Percentiles rank a stretch among this genome's conserved stretches.
Evolutionary conservation across 208 protist species (phyloP).

Genomic region (Leishmania amazonensis): DNA sequence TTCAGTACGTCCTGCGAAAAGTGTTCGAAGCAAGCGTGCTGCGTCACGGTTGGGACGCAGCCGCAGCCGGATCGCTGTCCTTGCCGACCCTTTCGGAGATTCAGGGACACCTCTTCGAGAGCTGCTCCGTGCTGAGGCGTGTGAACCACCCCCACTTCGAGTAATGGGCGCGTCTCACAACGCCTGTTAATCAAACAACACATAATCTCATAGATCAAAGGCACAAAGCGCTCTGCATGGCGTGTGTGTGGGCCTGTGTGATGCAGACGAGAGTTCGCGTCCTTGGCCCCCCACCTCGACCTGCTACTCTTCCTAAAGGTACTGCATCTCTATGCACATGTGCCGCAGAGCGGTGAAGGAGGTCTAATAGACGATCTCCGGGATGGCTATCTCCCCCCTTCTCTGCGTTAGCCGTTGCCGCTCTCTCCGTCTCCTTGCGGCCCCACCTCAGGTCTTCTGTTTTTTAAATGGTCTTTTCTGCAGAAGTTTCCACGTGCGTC

Average conservation of each 20-base stretch:
- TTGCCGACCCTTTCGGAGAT: slow-evolving; percentile 9
- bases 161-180: background rate
- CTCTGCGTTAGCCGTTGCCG: background rate
- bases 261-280: background rate
- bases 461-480: background rate
- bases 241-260: background rate
- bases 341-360: background rate
- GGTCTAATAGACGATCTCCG: background rate
- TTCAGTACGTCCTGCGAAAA: slow-evolving; percentile 62
- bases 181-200: background rate
- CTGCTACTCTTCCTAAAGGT: slow-evolving; percentile 5
- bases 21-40: slow-evolving; percentile 50
- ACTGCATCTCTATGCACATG: slow-evolving; percentile 2
- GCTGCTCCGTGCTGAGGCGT: slow-evolving; percentile 8
- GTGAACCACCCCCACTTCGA: background rate
- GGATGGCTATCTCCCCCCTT: background rate
- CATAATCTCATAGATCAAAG: background rate
- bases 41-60: slow-evolving; percentile 7
- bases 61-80: background rate
- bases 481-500: background rate
- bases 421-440: background rate
- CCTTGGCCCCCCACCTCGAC: background rate
- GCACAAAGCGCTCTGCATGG: background rate
- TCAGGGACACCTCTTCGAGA: slow-evolving; percentile 21
- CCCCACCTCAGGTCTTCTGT: background rate